Evolutionary conservation across 768 basidiomycete genomes (phyloP), one percentile per base, ranked within the genome.

Genomic region (Mycena capillaripes): DNA sequence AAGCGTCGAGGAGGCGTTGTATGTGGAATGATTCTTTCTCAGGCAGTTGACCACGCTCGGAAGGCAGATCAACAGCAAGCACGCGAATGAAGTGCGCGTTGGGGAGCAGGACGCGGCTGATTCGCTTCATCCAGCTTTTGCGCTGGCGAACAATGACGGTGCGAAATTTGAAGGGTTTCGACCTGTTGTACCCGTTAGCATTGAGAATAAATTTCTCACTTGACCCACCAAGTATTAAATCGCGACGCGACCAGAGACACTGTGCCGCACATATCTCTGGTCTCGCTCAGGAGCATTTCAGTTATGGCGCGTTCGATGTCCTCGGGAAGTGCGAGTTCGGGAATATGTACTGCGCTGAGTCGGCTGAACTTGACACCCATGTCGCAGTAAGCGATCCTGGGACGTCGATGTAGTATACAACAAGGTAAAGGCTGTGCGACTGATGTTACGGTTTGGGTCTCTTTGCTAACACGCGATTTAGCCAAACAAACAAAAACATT

Each of bases 191-290:
- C 42, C 17, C 4, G 10, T 14, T 12, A 42, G 9, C 9, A 42
- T 14, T 7, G 42, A 42, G 4, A 16, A 19, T 7, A 42, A 19
- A 14, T n/a, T n/a, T n/a, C n/a, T n/a, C n/a, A n/a, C n/a, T n/a
- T 42, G 10, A 4, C 12, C 21, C 30, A 64, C 48, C 62, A 64
- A 29, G 32, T 21, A 38, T 64, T 7, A 23, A 64, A 64, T 42
- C 46, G 14, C 2, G 46, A 64, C 16, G 62, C 62, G 25, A 64
- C 62, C 14, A 64, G 62, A 64, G 62, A 21, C 62, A 64, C 52
- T 7, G 62, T 50, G 30, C 12, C 27, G n/a, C 62, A 52, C 62
- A 64, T 64, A 21, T 64, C 32, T 38, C n/a, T 48, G 46, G 29
- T 10, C 14, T 64, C 62, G 16, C 52, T 17, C 9, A 64, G 36